Percentiles rank a stretch among this genome's conserved stretches.
Evolutionary conservation across 331 rosid genomes (phyloP).

Genomic region (Malus hybrid): DNA sequence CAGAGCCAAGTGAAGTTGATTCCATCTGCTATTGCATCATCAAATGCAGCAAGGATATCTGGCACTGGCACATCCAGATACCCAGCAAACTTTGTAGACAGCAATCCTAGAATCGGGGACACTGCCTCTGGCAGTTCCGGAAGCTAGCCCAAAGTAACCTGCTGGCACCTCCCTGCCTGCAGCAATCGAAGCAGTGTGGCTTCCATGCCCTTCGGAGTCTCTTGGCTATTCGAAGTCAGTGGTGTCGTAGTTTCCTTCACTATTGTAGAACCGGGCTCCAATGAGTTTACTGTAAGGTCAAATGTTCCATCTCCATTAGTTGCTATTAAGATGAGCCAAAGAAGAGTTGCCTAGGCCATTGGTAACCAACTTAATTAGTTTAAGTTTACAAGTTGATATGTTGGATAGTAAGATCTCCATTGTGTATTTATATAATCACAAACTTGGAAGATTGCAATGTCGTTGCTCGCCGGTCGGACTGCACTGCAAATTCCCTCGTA

Average conservation of each 20-base stretch:
- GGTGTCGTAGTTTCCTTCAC: neutral
- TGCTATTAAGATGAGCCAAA: neutral
- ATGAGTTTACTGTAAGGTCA: neutral
- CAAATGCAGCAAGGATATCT: neutral
- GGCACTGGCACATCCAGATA: neutral
- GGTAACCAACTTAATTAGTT: neutral
- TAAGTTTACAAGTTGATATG: neutral
- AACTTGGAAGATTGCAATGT: neutral
- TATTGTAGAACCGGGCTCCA: neutral
- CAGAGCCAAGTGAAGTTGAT: too few species aligned
- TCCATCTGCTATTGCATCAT: too few species aligned
- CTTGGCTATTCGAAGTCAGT: neutral
- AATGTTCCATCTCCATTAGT: neutral
- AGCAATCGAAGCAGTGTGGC: neutral
- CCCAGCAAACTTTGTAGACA: neutral
- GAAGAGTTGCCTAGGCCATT: neutral
- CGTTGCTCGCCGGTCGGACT: neutral
- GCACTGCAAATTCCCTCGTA: neutral
- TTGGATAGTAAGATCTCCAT: neutral
- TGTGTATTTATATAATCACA: neutral
- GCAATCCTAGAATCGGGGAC: neutral
- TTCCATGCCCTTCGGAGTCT: neutral
- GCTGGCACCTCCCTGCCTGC: neutral
- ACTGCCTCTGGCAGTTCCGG: neutral
- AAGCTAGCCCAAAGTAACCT: neutral